phyloP scores from a whole-genome alignment of 1,284 basidiomycete genomes.

The Sporisorium graminicola region DNA sequence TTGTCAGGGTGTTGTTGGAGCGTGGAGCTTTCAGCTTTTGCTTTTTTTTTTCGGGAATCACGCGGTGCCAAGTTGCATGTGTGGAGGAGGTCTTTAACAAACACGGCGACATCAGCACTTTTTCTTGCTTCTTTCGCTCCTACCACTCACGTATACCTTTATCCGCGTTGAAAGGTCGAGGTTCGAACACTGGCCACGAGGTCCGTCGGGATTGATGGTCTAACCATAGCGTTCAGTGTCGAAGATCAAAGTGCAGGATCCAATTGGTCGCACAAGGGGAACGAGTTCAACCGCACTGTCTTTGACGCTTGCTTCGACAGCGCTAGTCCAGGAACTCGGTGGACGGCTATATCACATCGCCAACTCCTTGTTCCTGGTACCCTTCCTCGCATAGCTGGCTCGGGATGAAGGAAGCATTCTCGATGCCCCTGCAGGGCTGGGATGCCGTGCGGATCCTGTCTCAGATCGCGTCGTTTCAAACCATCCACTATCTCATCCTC shows the following conservation, averaged over 20 bases:
- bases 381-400: too few relatives aligned
- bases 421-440: slow-evolving; percentile 44
- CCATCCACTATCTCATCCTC: slow-evolving; percentile 89
- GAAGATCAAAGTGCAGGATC: neutral
- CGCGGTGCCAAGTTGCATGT: neutral
- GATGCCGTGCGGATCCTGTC: slow-evolving; percentile 37
- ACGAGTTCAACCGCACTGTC: neutral
- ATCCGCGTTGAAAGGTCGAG: neutral
- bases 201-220: too few relatives aligned
- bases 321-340: too few relatives aligned
- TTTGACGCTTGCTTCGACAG: neutral
- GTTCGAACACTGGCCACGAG: too few relatives aligned
- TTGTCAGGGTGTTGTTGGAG: too few relatives aligned
- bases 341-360: too few relatives aligned
- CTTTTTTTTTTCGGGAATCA: slow-evolving; percentile 3
- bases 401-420: slow-evolving; percentile 54
- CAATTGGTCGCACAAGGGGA: neutral
- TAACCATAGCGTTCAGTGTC: neutral
- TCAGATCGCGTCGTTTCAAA: slow-evolving; percentile 91
- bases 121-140: neutral
- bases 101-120: neutral
- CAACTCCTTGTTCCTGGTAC: too few relatives aligned
- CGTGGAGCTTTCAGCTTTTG: too few relatives aligned
- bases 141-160: neutral
- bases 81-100: neutral